Evolutionary conservation across 169 alveolate species (phyloP), one percentile per base, ranked within the genome.

Genomic region (Babesia caballi): DNA sequence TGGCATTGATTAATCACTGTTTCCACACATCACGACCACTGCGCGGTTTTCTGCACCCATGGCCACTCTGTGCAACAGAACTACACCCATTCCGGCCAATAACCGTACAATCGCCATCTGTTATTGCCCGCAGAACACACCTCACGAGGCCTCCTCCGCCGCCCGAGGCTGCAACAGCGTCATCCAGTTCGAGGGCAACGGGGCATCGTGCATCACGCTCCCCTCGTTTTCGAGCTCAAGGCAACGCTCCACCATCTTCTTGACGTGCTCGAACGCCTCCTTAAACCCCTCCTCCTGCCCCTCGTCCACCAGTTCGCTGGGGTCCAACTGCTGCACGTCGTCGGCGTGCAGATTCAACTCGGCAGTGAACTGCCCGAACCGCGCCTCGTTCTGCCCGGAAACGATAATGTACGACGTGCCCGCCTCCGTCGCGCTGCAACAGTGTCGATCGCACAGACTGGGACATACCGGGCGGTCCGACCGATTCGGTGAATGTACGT

Each of bases 401-500:
- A 73, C 40, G 36, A 73, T 30, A n/a, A 63, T 66, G 33, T 63
- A 73, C 3, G 70, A 58, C 0, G 40, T 65, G 3, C 84, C 84
- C 40, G 23, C 35, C 9, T 50, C 56, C n/a, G 49, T 60, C 6
- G 70, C 84, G 21, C 84, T 73, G 38, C 23, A 2, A 38, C 5
- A 14, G 25, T 25, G 17, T 4, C 15, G 11, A 3, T 52, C 21
- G 2, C 23, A 35, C 32, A 14, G 19, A 33, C 19, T 30, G 12
- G n/a, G 17, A 56, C 70, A 15, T 51, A 98, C 76, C 99, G 90
- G 12, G 99, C 99, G 2, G 99, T 98, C 54, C 99, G 90, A 17
- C 99, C 99, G 21, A 93, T 90, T 76, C 99, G 83, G 84, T 96
- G 99, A 21, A 92, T 87, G 82, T 96, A 97, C 67, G 94, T 96